These are phyloP conservation scores for Saccharomycopsis crataegensis DNA, from an alignment of 1,139 yeast genomes.

Conservation along the genomic window DNA sequence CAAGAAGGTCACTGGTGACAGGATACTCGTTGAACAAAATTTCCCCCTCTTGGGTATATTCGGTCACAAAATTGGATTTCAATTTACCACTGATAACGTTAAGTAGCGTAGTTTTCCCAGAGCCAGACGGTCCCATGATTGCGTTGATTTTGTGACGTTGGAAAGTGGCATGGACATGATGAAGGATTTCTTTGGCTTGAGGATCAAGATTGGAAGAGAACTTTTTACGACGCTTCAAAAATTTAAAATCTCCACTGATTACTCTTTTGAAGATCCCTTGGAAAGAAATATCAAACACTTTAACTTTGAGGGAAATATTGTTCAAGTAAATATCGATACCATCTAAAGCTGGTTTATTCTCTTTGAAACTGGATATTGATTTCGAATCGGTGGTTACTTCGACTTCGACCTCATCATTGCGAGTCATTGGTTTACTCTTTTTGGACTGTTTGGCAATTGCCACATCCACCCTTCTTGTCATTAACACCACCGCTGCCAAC, in stretches of 20 bases:
- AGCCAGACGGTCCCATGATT: slow-evolving; percentile 86
- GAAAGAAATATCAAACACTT: slow-evolving; percentile 11
- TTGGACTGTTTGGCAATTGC: slow-evolving; percentile 37
- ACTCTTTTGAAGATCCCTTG: slow-evolving; percentile 3
- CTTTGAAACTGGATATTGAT: not conserved
- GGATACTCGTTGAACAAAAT: slow-evolving; percentile 36
- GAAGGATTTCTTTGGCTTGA: slow-evolving; percentile 34
- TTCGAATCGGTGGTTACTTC: not conserved
- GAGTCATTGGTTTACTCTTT: not conserved
- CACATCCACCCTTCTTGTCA: slow-evolving; percentile 45
- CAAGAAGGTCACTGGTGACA: slow-evolving; percentile 39
- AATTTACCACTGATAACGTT: slow-evolving; percentile 61
- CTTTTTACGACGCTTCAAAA: slow-evolving; percentile 22
- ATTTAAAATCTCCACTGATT: not conserved
- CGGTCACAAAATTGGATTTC: slow-evolving; percentile 36
- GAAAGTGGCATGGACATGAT: slow-evolving; percentile 50
- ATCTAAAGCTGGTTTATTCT: not conserved
- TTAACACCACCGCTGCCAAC: slow-evolving; percentile 40
- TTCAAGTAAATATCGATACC: slow-evolving; percentile 17
- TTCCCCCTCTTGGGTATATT: slow-evolving; percentile 32
- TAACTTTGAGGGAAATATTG: slow-evolving; percentile 16
- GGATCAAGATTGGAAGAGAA: slow-evolving; percentile 22
- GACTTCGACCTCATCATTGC: not conserved
- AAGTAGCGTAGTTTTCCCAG: slow-evolving; percentile 73
- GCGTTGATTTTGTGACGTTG: slow-evolving; percentile 64